Base-by-base conservation (phyloP, 805 yeast genomes). In the Monosporozyma siamensis region DNA sequence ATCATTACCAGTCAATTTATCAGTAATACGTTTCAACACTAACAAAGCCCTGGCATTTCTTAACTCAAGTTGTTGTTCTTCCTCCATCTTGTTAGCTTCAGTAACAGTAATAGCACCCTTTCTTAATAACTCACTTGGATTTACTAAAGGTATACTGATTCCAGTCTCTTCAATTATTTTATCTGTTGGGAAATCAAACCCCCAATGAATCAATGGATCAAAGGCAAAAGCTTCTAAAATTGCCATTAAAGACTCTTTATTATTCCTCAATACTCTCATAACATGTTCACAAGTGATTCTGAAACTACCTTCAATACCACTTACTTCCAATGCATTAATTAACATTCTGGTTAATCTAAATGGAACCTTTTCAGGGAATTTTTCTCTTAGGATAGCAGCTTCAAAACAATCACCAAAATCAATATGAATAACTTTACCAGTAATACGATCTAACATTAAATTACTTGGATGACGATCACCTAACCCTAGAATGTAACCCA, bases 341-440 rank as follows among this genome's bases (percentile, higher is more conserved):
- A 94, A 71, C 99, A 92, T 92, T 63, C 98, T 72, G 0, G 99
- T 92, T 45, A 92, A 72, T 61, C 99, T 74, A 69, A 92, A 92
- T 7, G 99, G 99, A 20, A 92, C 98, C 61, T 89, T 90, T 56
- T 92, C 99, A 0, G 99, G 99, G 62, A 84, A 94, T 59, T 92
- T 92, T 52, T 92, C 98, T 51, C 99, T 77, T 47, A 92, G 66
- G 39, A 90, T 88, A 0, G 99, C 98, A 2, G 97, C 96, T 61
- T 92, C 99, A 57, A 92, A 92, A 74, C 99, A 92, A 61, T 92
- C 99, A 51, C 98, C 99, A 65, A 90, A 92, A 71, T 92, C 99
- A 64, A 92, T 90, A 59, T 92, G 99, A 30, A 92, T 76, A 41
- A 92, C 96, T 56, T 90, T 88, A 47, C 99, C 99, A 0, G 97